These are phyloP conservation scores for Chytriomyces hyalinus DNA, from an alignment of 192 early-diverging fungal genomes.

Conservation along the genomic window DNA sequence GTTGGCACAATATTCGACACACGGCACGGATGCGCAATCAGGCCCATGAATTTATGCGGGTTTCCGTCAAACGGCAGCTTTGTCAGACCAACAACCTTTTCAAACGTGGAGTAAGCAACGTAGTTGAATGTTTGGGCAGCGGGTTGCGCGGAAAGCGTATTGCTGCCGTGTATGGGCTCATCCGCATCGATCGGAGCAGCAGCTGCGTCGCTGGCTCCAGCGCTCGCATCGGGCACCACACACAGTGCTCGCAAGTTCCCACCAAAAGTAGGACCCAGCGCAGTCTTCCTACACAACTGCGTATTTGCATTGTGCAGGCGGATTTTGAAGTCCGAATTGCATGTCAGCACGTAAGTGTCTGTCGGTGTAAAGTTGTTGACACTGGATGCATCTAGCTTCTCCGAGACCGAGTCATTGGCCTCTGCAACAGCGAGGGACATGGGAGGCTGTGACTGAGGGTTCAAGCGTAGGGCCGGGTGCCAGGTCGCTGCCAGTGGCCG, in stretches of 20 bases:
- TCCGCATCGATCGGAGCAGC: background rate
- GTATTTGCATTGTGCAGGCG: constrained; percentile 49
- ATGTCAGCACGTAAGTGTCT: constrained; percentile 52
- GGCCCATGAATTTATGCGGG: constrained; percentile 56
- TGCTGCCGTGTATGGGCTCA: background rate
- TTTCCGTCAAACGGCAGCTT: constrained; percentile 69
- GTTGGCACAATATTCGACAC: constrained; percentile 51
- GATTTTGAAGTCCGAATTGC: constrained; percentile 55
- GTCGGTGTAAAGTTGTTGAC: constrained; percentile 18
- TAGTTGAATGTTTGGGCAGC: constrained; percentile 36
- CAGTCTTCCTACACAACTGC: constrained; percentile 58
- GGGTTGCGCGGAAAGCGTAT: too few species aligned
- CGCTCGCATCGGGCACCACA: constrained; percentile 20
- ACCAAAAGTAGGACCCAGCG: constrained; percentile 61
- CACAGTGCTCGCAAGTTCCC: constrained; percentile 33
- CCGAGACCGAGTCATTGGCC: background rate
- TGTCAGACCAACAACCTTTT: constrained; percentile 59
- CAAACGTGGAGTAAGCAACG: constrained; percentile 43
- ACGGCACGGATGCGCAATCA: constrained; percentile 61
- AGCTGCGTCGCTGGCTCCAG: background rate
- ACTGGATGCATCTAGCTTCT: background rate
- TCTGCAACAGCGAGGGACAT: background rate
- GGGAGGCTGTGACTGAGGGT: background rate
- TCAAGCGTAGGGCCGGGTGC: constrained; percentile 33
- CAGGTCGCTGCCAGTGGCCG: constrained; percentile 49